Percentiles rank a stretch among this genome's conserved stretches.
phyloP scores from a whole-genome alignment of 805 yeast genomes.

The Novakomyces olei region DNA sequence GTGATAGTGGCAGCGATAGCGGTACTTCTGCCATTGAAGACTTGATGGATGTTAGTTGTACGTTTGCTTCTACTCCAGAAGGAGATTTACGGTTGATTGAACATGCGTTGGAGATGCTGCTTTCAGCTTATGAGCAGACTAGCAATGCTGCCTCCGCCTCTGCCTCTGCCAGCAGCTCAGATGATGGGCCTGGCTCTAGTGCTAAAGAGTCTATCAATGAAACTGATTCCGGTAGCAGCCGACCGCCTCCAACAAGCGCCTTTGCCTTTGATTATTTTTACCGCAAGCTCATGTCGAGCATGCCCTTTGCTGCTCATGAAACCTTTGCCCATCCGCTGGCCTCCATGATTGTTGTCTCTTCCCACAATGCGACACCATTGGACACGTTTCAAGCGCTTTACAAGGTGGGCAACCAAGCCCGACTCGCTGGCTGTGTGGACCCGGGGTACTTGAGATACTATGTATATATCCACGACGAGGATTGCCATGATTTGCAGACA shows the following conservation, averaged over 20 bases:
- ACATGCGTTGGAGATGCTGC: slow-evolving; percentile 6
- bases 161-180: slow-evolving; percentile 7
- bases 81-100: slow-evolving; percentile 6
- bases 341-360: slow-evolving; percentile 44
- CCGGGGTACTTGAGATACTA: slow-evolving; percentile 36
- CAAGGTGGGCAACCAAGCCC: slow-evolving; percentile 20
- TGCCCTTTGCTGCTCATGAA: slow-evolving; percentile 52
- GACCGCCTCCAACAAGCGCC: too few species aligned
- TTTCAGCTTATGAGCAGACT: slow-evolving; percentile 5
- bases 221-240: too few species aligned
- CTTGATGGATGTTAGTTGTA: slow-evolving; percentile 1
- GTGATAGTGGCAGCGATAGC: not conserved
- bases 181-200: slow-evolving; percentile 10
- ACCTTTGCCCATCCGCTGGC: slow-evolving; percentile 71
- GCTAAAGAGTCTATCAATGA: slow-evolving; percentile 19
- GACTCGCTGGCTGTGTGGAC: slow-evolving; percentile 43
- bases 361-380: slow-evolving; percentile 36
- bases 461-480: slow-evolving; percentile 28
- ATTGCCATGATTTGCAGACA: slow-evolving; percentile 22
- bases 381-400: slow-evolving; percentile 30
- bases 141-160: not conserved
- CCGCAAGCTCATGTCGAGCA: slow-evolving; percentile 35
- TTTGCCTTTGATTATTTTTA: slow-evolving; percentile 31
- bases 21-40: slow-evolving; percentile 3
- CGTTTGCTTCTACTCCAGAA: slow-evolving; percentile 5